Evolutionary conservation across 768 basidiomycete species (phyloP), one percentile per base, ranked within the genome.

Genomic region (Candolleomyces eurysporus): DNA sequence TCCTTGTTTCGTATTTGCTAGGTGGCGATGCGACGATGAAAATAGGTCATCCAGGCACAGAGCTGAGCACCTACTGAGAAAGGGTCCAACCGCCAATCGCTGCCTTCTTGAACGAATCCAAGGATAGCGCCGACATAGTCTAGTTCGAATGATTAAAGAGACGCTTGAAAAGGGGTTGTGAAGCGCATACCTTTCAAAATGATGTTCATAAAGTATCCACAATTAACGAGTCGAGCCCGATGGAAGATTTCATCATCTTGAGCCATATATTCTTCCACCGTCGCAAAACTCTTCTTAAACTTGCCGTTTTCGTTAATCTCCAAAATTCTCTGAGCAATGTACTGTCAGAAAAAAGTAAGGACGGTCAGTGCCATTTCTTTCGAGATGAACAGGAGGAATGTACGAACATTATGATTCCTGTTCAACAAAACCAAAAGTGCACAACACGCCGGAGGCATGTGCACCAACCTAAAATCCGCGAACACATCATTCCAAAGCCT

Each of bases 211-310:
- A 90, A 89, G 66, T 79, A 87, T 3, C 82, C 87, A 57, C 85
- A 87, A 70, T 92, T 92, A 49, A 92, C 85, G 50, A 91, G 76
- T 52, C 91, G 82, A 10, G 89, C 79, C 31, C 88, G 83, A 61
- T 89, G 80, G 75, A 90, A 92, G 50, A 92, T 85, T 66, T 92
- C 91, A 54, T 90, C 85, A 58, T 92, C 91, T 68, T 92, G 91
- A 0, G 65, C 72, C 14, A 67, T 51, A 62, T 43, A 67, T 3
- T 60, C 66, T 5, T 73, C 68, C 5, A 72, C 65, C 13, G 63
- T 60, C 7, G 62, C 36, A 69, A 69, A 22, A 63, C 68, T 45
- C 54, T 58, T 71, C 67, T 48, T 64, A 69, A 79, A 89, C 2
- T 73, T 80, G 10, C 80, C 78, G 17, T 71, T 67, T 71, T 94